Percentiles rank a stretch among this genome's conserved stretches.
These are phyloP conservation scores for Alternaria conjuncta DNA, from an alignment of 2,329 filamentous ascomycete genomes.

Conservation along the genomic window DNA sequence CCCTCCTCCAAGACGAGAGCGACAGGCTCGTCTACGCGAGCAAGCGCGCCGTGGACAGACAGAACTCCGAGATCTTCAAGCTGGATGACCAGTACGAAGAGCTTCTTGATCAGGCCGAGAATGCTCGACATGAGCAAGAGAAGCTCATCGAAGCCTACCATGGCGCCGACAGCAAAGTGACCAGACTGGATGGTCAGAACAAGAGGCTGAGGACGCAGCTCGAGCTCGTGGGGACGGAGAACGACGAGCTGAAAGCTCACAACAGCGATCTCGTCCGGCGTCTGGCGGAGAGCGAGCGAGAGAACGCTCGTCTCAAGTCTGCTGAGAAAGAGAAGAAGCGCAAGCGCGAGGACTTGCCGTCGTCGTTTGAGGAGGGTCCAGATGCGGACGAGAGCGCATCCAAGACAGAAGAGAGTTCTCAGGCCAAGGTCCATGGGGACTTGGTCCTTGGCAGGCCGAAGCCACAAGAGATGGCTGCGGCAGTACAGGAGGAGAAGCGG, in stretches of 20 bases:
- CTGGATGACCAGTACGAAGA: too few species aligned
- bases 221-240: neutral
- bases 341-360: neutral
- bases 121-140: too few species aligned
- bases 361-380: neutral
- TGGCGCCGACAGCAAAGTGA: too few species aligned
- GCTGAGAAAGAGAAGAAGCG: neutral
- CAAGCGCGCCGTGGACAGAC: too few species aligned
- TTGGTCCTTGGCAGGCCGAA: neutral
- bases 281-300: neutral
- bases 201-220: neutral
- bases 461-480: neutral
- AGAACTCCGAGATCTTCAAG: too few species aligned
- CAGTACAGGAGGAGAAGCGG: neutral
- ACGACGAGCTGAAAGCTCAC: neutral
- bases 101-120: too few species aligned
- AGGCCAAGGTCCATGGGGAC: neutral
- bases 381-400: neutral
- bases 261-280: neutral
- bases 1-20: neutral
- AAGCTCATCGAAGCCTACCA: too few species aligned
- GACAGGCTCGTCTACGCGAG: neutral
- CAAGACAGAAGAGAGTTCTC: neutral
- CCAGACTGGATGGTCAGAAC: too few species aligned
- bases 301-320: neutral